Evolutionary conservation across 441 rosid species (phyloP), one percentile per base, ranked within the genome.

Genomic region (Macaranga tanarius): DNA sequence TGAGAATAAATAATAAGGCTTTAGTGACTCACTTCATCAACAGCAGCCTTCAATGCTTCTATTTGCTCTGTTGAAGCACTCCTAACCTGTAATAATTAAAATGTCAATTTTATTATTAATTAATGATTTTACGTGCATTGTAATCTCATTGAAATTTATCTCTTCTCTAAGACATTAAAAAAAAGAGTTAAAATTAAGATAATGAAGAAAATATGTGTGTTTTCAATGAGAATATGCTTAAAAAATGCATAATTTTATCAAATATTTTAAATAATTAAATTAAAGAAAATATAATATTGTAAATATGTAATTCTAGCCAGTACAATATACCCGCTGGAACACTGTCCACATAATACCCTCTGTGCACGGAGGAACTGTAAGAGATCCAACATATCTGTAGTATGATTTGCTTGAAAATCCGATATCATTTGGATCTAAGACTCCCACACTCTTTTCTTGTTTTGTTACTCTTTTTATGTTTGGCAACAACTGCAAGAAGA

Each of bases 341-440:
- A 89, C 20, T 2, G 87, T 91, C 97, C 95, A 91, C 64, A 84
- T 51, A 11, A 89, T 88, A 10, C 90, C 92, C 79, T 90, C 91
- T 0, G 86, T 85, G 80, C 97, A 92, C 0, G 93, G 90, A 81
- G 97, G 95, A 76, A 64, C 69, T 0, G 95, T 82, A 42, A 92
- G 90, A 50, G 95, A 90, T 9, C 97, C 95, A 4, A 80, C 62
- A 60, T 90, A 92, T 85, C 95, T 84, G 58, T 80, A 90, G 58
- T 86, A 88, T 56, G 84, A 82, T 64, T 78, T 75, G 63, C 87
- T 84, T 3, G 81, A 84, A 38, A 82, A 83, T 59, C 69, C 75
- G 42, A 87, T 81, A 0, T 70, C 68, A 28, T 76, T 44, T 12
- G 97, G 95, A 73, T 90, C 71, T 2, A 88, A 40, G 2, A 81